phyloP scores from a whole-genome alignment of 139 green algal species.

The Desmodesmus armatus region DNA sequence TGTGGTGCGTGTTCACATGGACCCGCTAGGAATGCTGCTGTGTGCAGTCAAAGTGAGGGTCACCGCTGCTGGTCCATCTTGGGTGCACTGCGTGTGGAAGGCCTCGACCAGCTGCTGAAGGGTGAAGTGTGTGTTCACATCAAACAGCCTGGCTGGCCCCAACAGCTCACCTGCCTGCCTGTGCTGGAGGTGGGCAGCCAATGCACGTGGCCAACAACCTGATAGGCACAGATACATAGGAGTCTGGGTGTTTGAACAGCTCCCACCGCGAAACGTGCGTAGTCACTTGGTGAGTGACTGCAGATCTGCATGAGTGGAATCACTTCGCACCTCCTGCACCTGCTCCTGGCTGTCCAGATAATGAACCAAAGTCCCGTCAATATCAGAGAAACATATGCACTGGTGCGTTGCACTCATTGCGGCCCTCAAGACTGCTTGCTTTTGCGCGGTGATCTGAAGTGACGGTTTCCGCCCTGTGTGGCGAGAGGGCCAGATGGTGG shows the following conservation, averaged over 20 bases:
- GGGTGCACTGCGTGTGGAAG: neutral
- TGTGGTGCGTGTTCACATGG: no score
- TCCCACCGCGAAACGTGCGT: no score
- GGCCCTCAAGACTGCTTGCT: neutral
- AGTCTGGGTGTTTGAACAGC: neutral
- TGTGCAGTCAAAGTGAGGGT: no score
- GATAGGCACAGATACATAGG: neutral
- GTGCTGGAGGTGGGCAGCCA: slow-evolving; percentile 65
- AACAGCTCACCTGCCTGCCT: slow-evolving; percentile 55
- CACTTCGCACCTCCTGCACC: slow-evolving; percentile 21
- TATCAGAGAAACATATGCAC: slow-evolving; percentile 63
- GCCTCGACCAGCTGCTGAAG: neutral
- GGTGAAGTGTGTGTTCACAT: neutral
- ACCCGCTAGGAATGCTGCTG: no score
- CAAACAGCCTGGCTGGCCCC: no score
- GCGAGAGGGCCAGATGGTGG: neutral
- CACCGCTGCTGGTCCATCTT: no score
- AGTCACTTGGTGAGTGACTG: no score
- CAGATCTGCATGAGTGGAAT: no score
- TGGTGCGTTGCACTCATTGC: neutral
- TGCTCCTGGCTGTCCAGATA: slow-evolving; percentile 43
- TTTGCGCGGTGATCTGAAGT: no score
- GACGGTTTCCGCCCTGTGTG: neutral
- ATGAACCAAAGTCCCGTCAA: slow-evolving; percentile 74
- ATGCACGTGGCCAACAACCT: slow-evolving; percentile 54